Percentiles rank a stretch among this genome's conserved stretches.
Conservation (phyloP, 2,329 filamentous ascomycete species). For the Fulvia fulva region DNA sequence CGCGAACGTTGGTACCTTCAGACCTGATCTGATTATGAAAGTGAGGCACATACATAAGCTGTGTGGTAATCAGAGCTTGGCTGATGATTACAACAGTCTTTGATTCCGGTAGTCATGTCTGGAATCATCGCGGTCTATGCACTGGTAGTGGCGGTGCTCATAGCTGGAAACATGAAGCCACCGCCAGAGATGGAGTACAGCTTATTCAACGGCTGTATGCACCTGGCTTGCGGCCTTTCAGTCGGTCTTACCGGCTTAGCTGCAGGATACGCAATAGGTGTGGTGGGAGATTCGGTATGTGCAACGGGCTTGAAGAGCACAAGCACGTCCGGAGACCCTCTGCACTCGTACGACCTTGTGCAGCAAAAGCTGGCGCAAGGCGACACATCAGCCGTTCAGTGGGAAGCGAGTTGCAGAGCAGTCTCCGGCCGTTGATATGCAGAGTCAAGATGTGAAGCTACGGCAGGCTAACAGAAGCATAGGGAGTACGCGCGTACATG, state of each 20-base stretch:
- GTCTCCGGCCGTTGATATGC: background rate
- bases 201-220: slow-evolving; percentile 89
- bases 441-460: background rate
- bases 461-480: slow-evolving; percentile 3
- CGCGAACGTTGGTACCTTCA: slow-evolving; percentile 77
- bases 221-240: slow-evolving; percentile 82
- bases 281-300: slow-evolving; percentile 82
- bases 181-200: slow-evolving; percentile 67
- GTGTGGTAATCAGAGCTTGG: slow-evolving; percentile 14
- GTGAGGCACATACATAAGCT: slow-evolving; percentile 42
- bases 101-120: slow-evolving; percentile 93
- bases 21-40: slow-evolving; percentile 89
- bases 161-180: slow-evolving; percentile 81
- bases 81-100: slow-evolving; percentile 52
- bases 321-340: background rate
- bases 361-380: background rate
- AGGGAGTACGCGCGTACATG: slow-evolving; percentile 91
- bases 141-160: slow-evolving; percentile 93
- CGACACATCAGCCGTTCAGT: background rate
- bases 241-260: slow-evolving; percentile 91
- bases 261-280: slow-evolving; percentile 92
- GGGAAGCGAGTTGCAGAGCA: background rate
- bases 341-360: background rate
- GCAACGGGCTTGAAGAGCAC: background rate
- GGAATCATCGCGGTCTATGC: slow-evolving; percentile 98